phyloP scores from a whole-genome alignment of 2,329 filamentous ascomycete species.

The Fusarium drepaniforme region DNA sequence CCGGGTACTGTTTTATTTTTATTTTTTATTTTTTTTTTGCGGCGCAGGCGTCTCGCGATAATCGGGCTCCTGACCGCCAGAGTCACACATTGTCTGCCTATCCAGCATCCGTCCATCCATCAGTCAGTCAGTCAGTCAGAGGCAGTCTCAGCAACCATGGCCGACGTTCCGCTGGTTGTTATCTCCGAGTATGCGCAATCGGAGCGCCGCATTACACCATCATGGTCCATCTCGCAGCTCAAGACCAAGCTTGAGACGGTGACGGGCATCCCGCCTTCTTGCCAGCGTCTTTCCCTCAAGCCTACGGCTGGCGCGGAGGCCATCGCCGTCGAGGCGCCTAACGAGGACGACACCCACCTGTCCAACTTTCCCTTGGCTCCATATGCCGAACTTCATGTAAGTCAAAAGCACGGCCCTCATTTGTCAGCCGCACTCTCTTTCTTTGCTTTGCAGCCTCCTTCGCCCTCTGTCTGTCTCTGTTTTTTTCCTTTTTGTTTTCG shows the following conservation, averaged over 20 bases:
- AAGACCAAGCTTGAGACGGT: slow-evolving; percentile 92
- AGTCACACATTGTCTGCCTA: slow-evolving; percentile 2
- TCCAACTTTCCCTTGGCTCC: slow-evolving; percentile 75
- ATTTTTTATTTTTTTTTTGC: slow-evolving; percentile 5
- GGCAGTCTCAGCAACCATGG: slow-evolving; percentile 57
- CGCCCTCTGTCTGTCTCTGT: slow-evolving; percentile 4
- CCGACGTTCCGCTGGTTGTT: slow-evolving; percentile 81
- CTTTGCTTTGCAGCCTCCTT: neutral
- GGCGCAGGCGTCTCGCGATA: slow-evolving; percentile 40
- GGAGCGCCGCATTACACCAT: slow-evolving; percentile 91
- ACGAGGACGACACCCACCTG: slow-evolving; percentile 79
- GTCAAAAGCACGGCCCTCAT: slow-evolving; percentile 53
- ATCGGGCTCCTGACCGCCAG: slow-evolving; percentile 38
- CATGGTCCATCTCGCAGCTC: slow-evolving; percentile 88
- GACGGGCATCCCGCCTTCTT: slow-evolving; percentile 87
- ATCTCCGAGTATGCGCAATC: slow-evolving; percentile 82
- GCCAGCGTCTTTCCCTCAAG: slow-evolving; percentile 81
- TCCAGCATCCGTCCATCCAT: slow-evolving; percentile 4
- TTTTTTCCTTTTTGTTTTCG: slow-evolving; percentile 3
- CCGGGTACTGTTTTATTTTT: neutral
- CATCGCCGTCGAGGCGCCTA: slow-evolving; percentile 74
- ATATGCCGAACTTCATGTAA: slow-evolving; percentile 85
- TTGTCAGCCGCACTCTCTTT: slow-evolving; percentile 26
- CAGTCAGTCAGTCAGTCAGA: slow-evolving; percentile 5
- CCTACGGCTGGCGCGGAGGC: slow-evolving; percentile 65